Evolutionary conservation across 1,284 basidiomycete species (phyloP).

Genomic region (Sanghuangporus baumii): DNA sequence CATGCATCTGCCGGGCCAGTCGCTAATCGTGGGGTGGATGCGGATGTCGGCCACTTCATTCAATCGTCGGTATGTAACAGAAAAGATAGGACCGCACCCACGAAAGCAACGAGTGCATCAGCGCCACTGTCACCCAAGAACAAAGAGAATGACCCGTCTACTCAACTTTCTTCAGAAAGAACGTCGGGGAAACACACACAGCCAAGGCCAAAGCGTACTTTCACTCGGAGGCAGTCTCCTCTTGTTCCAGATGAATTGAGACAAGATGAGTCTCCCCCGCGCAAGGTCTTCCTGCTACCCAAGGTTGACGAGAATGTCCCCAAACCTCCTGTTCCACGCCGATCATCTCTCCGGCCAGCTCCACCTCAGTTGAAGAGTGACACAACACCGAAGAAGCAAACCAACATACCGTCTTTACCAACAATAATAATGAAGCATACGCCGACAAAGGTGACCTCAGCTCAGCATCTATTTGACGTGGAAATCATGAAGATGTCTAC

Average conservation of each 20-base stretch:
- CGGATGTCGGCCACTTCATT: not conserved
- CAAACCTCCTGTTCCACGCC: constrained; percentile 1
- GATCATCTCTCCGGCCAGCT: not conserved
- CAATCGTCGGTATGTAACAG: not conserved
- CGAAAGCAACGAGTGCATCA: not conserved
- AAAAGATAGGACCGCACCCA: not conserved
- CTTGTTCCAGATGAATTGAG: not conserved
- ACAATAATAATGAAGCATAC: constrained; percentile 10
- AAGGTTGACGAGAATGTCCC: constrained; percentile 1
- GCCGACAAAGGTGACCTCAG: not conserved
- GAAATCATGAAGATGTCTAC: not conserved
- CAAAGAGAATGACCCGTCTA: constrained; percentile 9
- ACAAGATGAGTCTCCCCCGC: not conserved
- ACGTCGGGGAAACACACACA: not conserved
- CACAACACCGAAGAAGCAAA: not conserved
- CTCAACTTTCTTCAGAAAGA: not conserved
- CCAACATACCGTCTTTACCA: constrained; percentile 4
- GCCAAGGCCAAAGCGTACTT: not conserved
- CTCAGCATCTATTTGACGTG: not conserved
- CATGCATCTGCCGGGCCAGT: not conserved
- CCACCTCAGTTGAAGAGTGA: not conserved
- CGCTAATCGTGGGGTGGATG: not conserved
- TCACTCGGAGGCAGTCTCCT: not conserved
- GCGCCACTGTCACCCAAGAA: not conserved
- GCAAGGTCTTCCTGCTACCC: constrained; percentile 6